Percentiles rank a stretch among this genome's conserved stretches.
Evolutionary conservation across 768 basidiomycete genomes (phyloP).

Genomic region (Clitopilus hobsonii): DNA sequence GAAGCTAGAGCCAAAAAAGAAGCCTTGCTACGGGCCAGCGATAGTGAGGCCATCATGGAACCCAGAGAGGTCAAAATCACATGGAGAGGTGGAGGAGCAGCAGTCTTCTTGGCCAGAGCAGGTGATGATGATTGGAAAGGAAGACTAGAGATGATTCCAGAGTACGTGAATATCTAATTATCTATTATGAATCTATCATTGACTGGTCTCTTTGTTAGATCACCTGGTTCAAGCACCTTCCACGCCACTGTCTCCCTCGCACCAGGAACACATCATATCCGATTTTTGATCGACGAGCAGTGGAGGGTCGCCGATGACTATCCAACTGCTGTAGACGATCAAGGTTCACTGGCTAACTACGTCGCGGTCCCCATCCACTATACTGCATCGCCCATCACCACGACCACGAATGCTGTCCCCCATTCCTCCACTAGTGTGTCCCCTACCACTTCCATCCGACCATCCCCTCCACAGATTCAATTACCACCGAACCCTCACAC

Average conservation of each 20-base stretch:
- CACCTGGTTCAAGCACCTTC: slow-evolving; percentile 26
- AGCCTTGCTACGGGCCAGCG: slow-evolving; percentile 9
- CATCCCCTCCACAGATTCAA: slow-evolving; percentile 15
- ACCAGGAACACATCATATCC: slow-evolving; percentile 90
- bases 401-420: background rate
- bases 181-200: slow-evolving; percentile 6
- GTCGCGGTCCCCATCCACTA: slow-evolving; percentile 56
- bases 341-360: slow-evolving; percentile 93
- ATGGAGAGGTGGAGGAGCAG: slow-evolving; percentile 63
- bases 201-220: slow-evolving; percentile 16
- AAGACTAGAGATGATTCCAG: slow-evolving; percentile 55
- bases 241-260: slow-evolving; percentile 47
- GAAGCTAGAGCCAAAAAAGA: slow-evolving; percentile 25
- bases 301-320: slow-evolving; percentile 75
- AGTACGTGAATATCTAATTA: slow-evolving; percentile 36
- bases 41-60: slow-evolving; percentile 16
- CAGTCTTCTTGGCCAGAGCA: slow-evolving; percentile 65
- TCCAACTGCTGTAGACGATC: slow-evolving; percentile 88
- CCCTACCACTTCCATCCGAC: slow-evolving; percentile 26
- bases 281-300: slow-evolving; percentile 90
- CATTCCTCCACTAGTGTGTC: background rate
- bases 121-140: slow-evolving; percentile 78
- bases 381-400: slow-evolving; percentile 17
- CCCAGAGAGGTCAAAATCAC: slow-evolving; percentile 47
- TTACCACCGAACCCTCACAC: background rate